Conservation (phyloP, 345 rosid species). For the Ceriops tagal region DNA sequence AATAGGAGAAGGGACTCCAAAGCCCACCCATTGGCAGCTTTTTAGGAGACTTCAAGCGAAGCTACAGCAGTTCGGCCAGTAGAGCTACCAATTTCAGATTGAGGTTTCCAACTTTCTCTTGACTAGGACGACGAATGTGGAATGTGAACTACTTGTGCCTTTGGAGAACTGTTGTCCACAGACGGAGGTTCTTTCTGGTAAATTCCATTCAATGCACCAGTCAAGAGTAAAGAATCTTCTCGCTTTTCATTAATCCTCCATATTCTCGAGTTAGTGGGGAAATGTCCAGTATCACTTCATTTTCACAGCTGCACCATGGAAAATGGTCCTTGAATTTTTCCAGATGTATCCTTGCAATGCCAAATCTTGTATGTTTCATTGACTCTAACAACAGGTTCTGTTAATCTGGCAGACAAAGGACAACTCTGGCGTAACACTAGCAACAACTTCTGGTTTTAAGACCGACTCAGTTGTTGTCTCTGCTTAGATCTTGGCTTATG, state of each 20-base stretch:
- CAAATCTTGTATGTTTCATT: constrained; percentile 84
- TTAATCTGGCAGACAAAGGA: constrained; percentile 34
- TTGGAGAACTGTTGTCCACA: constrained; percentile 30
- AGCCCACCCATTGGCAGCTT: constrained; percentile 52
- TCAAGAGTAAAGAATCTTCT: constrained; percentile 66
- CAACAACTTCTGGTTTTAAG: constrained; percentile 39
- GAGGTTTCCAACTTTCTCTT: constrained; percentile 32
- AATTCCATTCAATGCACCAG: constrained; percentile 71
- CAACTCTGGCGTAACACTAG: constrained; percentile 42
- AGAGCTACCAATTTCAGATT: constrained; percentile 32
- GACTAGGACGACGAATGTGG: constrained; percentile 21
- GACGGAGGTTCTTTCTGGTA: constrained; percentile 48
- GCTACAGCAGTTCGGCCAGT: constrained; percentile 34
- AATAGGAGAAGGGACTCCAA: constrained; percentile 81
- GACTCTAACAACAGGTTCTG: constrained; percentile 41
- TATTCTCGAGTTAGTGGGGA: constrained; percentile 72
- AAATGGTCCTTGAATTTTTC: constrained; percentile 93
- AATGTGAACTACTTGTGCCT: constrained; percentile 31
- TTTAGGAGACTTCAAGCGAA: constrained; percentile 49
- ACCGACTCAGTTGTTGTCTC: constrained; percentile 26
- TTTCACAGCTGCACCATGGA: constrained; percentile 89
- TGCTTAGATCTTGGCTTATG: constrained; percentile 52
- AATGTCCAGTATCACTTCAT: constrained; percentile 89
- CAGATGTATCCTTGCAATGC: constrained; percentile 92
- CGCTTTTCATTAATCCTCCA: constrained; percentile 64